These are phyloP conservation scores for Wickerhamomyces ciferrii DNA, from an alignment of 805 yeast genomes.

Conservation along the genomic window DNA sequence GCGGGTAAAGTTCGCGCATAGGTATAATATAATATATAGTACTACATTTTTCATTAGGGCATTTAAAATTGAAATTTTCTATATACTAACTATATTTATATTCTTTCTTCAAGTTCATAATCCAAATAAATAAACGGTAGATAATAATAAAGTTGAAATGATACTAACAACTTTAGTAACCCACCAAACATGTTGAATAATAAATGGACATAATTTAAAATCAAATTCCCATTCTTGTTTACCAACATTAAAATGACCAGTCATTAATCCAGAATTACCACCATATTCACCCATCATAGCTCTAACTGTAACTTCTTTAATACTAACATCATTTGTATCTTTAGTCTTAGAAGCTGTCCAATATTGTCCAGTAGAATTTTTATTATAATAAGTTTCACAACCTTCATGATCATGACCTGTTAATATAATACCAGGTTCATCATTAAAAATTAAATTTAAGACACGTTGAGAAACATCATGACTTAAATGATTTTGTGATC, in stretches of 20 bases:
- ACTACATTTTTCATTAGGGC: background rate
- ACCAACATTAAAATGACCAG: slow-evolving; percentile 55
- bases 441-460: slow-evolving; percentile 63
- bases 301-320: slow-evolving; percentile 79
- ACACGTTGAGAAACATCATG: slow-evolving; percentile 62
- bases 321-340: slow-evolving; percentile 24
- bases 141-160: slow-evolving; percentile 33
- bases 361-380: slow-evolving; percentile 28
- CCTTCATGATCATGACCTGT: slow-evolving; percentile 98
- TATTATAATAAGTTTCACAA: slow-evolving; percentile 67
- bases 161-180: slow-evolving; percentile 54
- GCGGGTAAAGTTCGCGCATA: background rate
- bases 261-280: slow-evolving; percentile 82
- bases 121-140: slow-evolving; percentile 20
- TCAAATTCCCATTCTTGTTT: slow-evolving; percentile 55
- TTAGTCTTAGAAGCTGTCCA: slow-evolving; percentile 57
- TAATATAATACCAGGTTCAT: slow-evolving; percentile 70
- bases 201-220: slow-evolving; percentile 74
- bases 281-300: slow-evolving; percentile 96
- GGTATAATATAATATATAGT: background rate
- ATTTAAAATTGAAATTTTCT: no score
- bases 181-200: slow-evolving; percentile 96
- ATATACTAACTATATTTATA: no score
- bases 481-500: slow-evolving; percentile 84
- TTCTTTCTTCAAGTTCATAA: no score